Evolutionary conservation across 805 yeast species (phyloP).

Genomic region (Candida succiphila): DNA sequence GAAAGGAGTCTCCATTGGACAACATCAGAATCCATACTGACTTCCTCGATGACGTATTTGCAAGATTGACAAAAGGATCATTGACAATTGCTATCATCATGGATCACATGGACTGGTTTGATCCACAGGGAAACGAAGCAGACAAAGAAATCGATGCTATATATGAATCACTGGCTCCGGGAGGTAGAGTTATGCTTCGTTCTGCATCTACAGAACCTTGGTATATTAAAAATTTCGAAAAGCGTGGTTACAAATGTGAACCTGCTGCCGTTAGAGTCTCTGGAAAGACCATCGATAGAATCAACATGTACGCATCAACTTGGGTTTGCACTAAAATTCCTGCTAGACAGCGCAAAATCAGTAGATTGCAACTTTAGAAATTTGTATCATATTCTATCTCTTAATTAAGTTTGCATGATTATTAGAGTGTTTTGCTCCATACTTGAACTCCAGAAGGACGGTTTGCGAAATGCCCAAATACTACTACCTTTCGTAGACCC

Average conservation of each 20-base stretch:
- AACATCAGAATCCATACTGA: constrained; percentile 74
- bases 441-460: background rate
- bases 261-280: constrained; percentile 60
- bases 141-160: constrained; percentile 56
- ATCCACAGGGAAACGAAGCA: constrained; percentile 55
- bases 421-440: background rate
- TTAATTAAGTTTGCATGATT: too few relatives aligned
- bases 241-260: constrained; percentile 54
- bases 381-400: background rate
- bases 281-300: constrained; percentile 64
- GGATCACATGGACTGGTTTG: constrained; percentile 94
- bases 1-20: constrained; percentile 42
- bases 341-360: constrained; percentile 32
- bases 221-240: constrained; percentile 64
- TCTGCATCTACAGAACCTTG: constrained; percentile 69
- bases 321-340: constrained; percentile 64
- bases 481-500: too few relatives aligned
- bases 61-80: constrained; percentile 49
- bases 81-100: constrained; percentile 71
- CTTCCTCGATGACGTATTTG: constrained; percentile 64
- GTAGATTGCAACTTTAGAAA: constrained; percentile 28
- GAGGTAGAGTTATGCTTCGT: constrained; percentile 70
- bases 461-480: background rate
- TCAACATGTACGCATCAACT: constrained; percentile 83
- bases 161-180: constrained; percentile 47